Evolutionary conservation across 352 stramenopile species (phyloP), one percentile per base, ranked within the genome.

Genomic region (Plasmopara muralis): DNA sequence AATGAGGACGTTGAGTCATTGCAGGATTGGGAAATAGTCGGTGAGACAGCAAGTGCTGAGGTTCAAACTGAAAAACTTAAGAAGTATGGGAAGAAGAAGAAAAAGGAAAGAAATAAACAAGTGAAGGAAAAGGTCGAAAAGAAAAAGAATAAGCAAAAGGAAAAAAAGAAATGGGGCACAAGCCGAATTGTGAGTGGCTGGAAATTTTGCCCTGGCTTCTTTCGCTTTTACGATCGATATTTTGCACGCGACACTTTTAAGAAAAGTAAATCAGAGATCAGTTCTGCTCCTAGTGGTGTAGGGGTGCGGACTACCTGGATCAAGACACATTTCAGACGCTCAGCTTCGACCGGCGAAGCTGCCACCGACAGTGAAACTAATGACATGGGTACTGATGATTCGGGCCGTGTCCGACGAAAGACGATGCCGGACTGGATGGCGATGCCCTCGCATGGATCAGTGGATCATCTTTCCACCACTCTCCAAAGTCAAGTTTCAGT

Each of bases 221-320:
- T 85, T 25, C 74, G 75, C 43, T 78, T 88, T 43, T 86, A 75
- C 38, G 73, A 85, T 31, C 74, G 75, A n/a, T 81, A 74, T 52
- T 80, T 88, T 38, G 55, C 64, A 0, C 53, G 53, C 7, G 56
- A 61, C 35, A 44, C 47, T 37, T 18, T 47, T 4, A 66, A 60
- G 25, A 67, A 67, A n/a, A 67, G 39, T 13, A 47, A 39, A 1
- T 4, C 52, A 4, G 55, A 72, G 29, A 65, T 62, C 29, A 28
- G 46, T 37, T 65, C 54, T 7, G 43, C 55, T 9, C 46, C 50
- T 31, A 43, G 43, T 9, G 35, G 58, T 42, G 37, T 62, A 47
- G 48, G 47, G 29, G 65, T 56, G 37, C 54, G 55, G 31, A 30
- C 35, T n/a, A 60, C 59, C 1, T 68, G 59, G 55, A 57, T 68